These are phyloP conservation scores for Rosa multiflora DNA, from an alignment of 306 rosid species.

Conservation along the genomic window DNA sequence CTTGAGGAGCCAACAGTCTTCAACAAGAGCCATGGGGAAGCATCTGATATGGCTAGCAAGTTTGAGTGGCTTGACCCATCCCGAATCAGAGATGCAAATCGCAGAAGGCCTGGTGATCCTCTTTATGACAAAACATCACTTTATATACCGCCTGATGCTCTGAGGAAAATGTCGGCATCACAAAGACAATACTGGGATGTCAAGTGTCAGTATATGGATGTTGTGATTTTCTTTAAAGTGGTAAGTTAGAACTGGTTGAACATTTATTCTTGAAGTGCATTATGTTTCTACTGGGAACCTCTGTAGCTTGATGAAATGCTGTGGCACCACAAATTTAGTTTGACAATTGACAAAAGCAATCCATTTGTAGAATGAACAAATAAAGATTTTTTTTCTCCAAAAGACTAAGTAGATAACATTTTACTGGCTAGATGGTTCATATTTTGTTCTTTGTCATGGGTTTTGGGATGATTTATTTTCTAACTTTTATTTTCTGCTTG, in stretches of 20 bases:
- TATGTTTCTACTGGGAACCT: background rate
- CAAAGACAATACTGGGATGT: slow-evolving; percentile 92
- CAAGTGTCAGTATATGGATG: slow-evolving; percentile 92
- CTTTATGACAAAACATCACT: slow-evolving; percentile 68
- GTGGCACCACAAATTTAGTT: background rate
- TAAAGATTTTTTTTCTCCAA: background rate
- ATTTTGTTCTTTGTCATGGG: background rate
- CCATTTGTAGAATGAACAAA: background rate
- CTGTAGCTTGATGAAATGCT: background rate
- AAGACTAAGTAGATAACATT: background rate
- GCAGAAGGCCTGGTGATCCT: slow-evolving; percentile 68
- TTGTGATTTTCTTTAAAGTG: slow-evolving; percentile 91
- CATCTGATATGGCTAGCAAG: slow-evolving; percentile 57
- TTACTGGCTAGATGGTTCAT: background rate
- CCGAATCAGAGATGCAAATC: slow-evolving; percentile 69
- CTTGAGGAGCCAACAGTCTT: slow-evolving; percentile 43
- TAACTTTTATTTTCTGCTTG: background rate
- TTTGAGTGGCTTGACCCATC: slow-evolving; percentile 93
- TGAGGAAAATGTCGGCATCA: slow-evolving; percentile 85
- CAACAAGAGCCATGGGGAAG: slow-evolving; percentile 44
- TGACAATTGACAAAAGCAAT: background rate
- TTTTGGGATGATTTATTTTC: background rate
- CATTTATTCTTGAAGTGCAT: background rate
- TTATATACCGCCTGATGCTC: slow-evolving; percentile 70
- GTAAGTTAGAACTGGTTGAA: slow-evolving; percentile 45